Evolutionary conservation across 2,329 filamentous ascomycete genomes (phyloP), one percentile per base, ranked within the genome.

Genomic region (Penicillium psychrosexuale): DNA sequence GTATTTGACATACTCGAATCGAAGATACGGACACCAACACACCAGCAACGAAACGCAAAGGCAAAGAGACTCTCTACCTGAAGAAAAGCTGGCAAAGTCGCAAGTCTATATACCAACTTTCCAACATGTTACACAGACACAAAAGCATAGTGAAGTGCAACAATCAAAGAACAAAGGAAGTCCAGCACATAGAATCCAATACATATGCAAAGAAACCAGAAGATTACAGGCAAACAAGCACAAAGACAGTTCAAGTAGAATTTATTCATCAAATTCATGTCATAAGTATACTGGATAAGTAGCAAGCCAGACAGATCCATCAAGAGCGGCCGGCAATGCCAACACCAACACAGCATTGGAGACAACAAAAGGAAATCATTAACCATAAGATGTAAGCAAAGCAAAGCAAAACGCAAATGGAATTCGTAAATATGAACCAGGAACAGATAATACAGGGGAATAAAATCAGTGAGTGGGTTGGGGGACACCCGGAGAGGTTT

Each of bases 361-460:
- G 62, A 62, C 59, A 17, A 56, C 54, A 65, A 62, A 65, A 46
- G 63, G 57, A 60, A 65, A 58, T 64, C 62, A 65, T 65, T 28
- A 62, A 54, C 19, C 49, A 52, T 52, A 38, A 46, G 2, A 47
- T 11, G 44, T 13, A n/a, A 28, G 12, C 48, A 57, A 31, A 51
- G 43, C 42, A 47, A 56, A 51, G 24, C 43, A 54, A 47, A 13
- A 40, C 9, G 8, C 38, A 58, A 58, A 62, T 47, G 56, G 57
- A 63, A 64, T 58, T 65, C 57, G 59, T 61, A 60, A 66, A 56
- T 50, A 65, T 37, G 47, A 47, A 49, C 46, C 49, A 59, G 47
- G 46, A 48, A 52, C 57, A 60, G 47, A 62, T 67, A 68, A 69
- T 71, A 71, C 69, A 72, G 69, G 69, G 69, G 64, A 71, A 71